Conservation (phyloP, 2,329 filamentous ascomycete species). For the Tolypocladium ophioglossoides region DNA sequence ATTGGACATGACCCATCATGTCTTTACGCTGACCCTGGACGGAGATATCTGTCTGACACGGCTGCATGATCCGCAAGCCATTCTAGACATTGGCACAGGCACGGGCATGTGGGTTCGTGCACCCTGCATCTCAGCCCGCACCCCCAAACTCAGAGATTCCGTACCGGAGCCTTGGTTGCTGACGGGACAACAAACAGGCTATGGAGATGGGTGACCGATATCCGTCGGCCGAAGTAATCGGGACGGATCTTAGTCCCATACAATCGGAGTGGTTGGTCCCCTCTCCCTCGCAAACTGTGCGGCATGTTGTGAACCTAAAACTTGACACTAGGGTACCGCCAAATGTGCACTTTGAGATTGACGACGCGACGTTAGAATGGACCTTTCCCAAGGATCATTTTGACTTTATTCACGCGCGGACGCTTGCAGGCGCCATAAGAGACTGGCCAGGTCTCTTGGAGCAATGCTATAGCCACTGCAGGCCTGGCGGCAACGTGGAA, state of each 20-base stretch:
- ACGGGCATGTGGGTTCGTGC: constrained; percentile 10
- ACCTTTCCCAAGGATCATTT: constrained; percentile 11
- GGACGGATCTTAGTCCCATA: constrained; percentile 14
- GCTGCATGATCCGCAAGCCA: constrained; percentile 8
- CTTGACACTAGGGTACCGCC: constrained; percentile 8
- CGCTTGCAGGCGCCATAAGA: constrained; percentile 14
- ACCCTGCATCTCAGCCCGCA: no score
- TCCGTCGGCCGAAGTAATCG: constrained; percentile 12
- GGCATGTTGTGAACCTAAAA: no score
- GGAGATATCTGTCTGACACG: constrained; percentile 23
- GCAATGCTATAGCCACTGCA: constrained; percentile 10
- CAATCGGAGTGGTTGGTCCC: constrained; percentile 9
- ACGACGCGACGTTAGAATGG: constrained; percentile 14
- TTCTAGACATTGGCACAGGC: constrained; percentile 14
- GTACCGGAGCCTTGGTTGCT: no score
- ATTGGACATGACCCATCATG: constrained; percentile 42
- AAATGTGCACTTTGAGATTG: constrained; percentile 15
- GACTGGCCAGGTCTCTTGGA: constrained; percentile 15
- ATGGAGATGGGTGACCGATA: constrained; percentile 28
- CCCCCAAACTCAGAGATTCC: no score
- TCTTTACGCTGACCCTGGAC: constrained; percentile 33
- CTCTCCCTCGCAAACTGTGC: not conserved
- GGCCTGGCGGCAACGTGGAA: constrained; percentile 7
- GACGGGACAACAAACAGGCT: constrained; percentile 18
- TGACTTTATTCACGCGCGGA: constrained; percentile 17